phyloP scores from a whole-genome alignment of 352 stramenopile species.

The Phytopythium mirpurense region DNA sequence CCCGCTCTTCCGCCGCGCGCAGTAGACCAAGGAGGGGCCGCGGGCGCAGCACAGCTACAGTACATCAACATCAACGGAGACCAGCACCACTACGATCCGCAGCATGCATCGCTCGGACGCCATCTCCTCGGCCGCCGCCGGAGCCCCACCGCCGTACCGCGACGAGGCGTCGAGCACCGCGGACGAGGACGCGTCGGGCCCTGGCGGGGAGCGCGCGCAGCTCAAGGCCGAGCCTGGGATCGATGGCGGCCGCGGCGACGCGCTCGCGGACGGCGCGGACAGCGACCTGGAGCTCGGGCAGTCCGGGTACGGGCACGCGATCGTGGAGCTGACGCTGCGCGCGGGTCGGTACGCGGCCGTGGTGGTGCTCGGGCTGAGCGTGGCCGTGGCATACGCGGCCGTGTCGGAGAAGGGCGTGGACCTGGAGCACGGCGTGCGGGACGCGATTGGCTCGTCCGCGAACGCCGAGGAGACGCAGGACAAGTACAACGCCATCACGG shows the following conservation, averaged over 20 bases:
- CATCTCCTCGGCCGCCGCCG: not conserved
- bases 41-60: no score
- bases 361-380: conserved; percentile 16
- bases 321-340: conserved; percentile 19
- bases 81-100: no score
- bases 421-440: conserved; percentile 22
- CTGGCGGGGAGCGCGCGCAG: not conserved
- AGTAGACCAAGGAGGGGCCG: not conserved
- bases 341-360: conserved; percentile 18
- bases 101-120: not conserved
- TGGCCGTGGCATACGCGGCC: conserved; percentile 18
- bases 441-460: conserved; percentile 27
- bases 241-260: not conserved
- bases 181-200: not conserved
- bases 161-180: not conserved
- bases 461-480: conserved; percentile 26
- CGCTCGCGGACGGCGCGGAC: not conserved
- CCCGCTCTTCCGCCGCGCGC: not conserved
- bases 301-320: conserved; percentile 1
- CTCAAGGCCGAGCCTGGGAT: not conserved
- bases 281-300: conserved; percentile 6
- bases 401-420: conserved; percentile 24
- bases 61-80: no score
- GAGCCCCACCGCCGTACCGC: not conserved
- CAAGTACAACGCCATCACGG: conserved; percentile 26